Base-by-base conservation (phyloP, 345 rosid genomes). In the Cardiospermum halicacabum region DNA sequence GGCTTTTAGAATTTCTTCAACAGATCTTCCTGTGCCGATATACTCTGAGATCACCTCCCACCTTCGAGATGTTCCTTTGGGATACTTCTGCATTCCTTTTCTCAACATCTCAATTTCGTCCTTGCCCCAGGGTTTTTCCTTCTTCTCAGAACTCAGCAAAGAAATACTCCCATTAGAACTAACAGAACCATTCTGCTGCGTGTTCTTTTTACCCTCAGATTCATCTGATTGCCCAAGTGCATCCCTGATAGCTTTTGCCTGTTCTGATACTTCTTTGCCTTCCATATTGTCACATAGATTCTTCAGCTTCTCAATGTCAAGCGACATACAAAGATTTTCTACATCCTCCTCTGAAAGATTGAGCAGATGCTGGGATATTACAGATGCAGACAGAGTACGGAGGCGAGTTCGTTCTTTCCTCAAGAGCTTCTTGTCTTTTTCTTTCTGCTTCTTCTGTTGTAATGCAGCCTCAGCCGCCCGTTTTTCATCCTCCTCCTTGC, bases 11-110 rank as follows among this genome's bases (percentile, higher is more conserved):
- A 95, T 87, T 75, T 95, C 99, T 66, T 91, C 99, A 47, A 95
- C 97, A 24, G 96, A 83, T 79, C 99, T 86, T 57, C 82, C 92
- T 5, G 96, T 89, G 56, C 96, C 97, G 10, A 95, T 84, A 78
- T 80, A 95, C 64, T 89, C 99, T 11, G 99, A 91, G 63, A 95
- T 72, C 64, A 95, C 97, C 73, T 91, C 99, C 99, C 99, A 95
- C 77, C 99, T 89, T 22, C 88, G 84, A 39, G 96, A 86, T 51
- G 96, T 95, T 65, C 99, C 99, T 75, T 95, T 95, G 15, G 94
- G 96, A 71, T 78, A 91, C 67, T 95, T 95, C 69, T 65, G 77
- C 67, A 84, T 86, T 69, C 97, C 99, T 81, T 95, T 95, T 69
- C 90, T 87, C 80, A 95, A 77, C 50, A 87, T 83, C 66, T 87